Percentiles rank a stretch among this genome's conserved stretches.
Evolutionary conservation across 139 green algal species (phyloP).

Genomic region (Chlorella sp.): DNA sequence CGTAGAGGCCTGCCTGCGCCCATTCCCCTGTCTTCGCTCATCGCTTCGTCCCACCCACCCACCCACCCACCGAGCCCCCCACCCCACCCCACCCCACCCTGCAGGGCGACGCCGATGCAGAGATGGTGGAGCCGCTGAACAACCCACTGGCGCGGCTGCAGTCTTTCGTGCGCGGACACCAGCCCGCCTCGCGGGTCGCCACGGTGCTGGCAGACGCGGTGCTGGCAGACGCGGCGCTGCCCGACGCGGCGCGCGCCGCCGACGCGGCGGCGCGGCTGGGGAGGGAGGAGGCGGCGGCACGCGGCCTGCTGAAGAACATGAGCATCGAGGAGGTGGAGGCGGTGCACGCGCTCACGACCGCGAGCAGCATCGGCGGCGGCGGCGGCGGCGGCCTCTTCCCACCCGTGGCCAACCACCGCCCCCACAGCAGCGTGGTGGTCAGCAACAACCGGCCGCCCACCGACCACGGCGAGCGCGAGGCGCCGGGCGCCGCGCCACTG

Average conservation of each 20-base stretch:
- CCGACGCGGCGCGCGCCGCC: neutral
- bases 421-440: too few relatives aligned
- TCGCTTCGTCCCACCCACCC: too few relatives aligned
- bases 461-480: too few relatives aligned
- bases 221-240: slow-evolving; percentile 3
- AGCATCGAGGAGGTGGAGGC: slow-evolving; percentile 25
- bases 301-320: slow-evolving; percentile 33
- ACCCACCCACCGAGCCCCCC: too few relatives aligned
- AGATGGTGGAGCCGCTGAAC: neutral
- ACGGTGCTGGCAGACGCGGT: neutral
- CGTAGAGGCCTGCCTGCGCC: neutral
- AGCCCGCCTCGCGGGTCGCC: neutral
- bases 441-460: too few relatives aligned
- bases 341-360: neutral
- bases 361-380: too few relatives aligned
- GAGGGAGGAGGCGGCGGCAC: slow-evolving; percentile 5
- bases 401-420: too few relatives aligned
- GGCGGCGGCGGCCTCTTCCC: too few relatives aligned
- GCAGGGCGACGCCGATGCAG: neutral
- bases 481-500: too few relatives aligned
- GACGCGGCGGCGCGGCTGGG: neutral
- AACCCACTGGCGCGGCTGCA: neutral
- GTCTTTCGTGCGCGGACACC: neutral
- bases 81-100: too few relatives aligned
- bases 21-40: neutral